These are phyloP conservation scores for Oryza rufipogon DNA, from an alignment of 176 grass and related monocot species.

Conservation along the genomic window DNA sequence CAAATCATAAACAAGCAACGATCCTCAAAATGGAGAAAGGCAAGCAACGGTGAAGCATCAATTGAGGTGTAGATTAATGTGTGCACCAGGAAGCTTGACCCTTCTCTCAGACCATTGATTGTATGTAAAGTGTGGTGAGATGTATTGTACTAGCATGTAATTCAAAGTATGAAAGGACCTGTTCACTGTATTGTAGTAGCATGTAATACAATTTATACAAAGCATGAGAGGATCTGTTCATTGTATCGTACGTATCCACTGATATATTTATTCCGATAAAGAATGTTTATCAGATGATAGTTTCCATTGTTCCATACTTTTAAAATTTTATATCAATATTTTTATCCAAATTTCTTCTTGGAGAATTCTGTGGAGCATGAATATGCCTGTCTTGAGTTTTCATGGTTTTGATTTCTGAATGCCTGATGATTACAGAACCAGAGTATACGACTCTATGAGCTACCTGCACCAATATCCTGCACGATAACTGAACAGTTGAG, in stretches of 20 bases:
- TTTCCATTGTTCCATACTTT: not conserved
- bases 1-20: not conserved
- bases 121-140: not conserved
- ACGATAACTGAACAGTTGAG: too few relatives aligned
- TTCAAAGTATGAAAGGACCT: not conserved
- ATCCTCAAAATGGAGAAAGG: not conserved
- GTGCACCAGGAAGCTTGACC: not conserved
- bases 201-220: too few relatives aligned
- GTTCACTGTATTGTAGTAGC: too few relatives aligned
- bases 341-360: not conserved
- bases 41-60: not conserved
- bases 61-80: not conserved
- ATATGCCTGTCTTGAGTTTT: not conserved
- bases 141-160: conserved; percentile 1
- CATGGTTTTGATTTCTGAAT: not conserved
- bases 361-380: not conserved
- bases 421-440: not conserved
- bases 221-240: not conserved
- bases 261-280: not conserved
- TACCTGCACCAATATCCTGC: too few relatives aligned
- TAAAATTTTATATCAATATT: not conserved
- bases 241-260: not conserved
- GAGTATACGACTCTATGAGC: not conserved
- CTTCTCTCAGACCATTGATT: not conserved
- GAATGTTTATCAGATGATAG: not conserved